phyloP scores from a whole-genome alignment of 1,284 basidiomycete species.

The Microstroma glucosiphilum region DNA sequence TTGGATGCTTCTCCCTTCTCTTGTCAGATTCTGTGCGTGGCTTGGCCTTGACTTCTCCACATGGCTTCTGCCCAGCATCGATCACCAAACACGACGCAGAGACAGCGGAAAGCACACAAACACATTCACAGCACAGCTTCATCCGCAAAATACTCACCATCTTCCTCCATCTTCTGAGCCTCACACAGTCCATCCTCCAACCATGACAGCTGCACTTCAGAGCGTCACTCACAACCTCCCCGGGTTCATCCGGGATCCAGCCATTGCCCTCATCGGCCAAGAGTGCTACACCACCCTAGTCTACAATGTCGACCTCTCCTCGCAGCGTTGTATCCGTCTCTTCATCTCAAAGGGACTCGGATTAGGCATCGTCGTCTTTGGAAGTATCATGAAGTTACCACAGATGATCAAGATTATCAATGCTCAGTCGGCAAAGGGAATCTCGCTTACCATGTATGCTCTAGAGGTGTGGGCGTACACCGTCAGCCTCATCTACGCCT shows the following conservation, averaged over 20 bases:
- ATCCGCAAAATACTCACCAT: too few relatives aligned
- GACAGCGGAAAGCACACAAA: too few relatives aligned
- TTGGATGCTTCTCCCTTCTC: too few relatives aligned
- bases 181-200: not conserved
- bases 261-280: conserved; percentile 18
- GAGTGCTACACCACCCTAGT: conserved; percentile 88
- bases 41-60: too few relatives aligned
- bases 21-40: too few relatives aligned
- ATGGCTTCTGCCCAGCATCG: too few relatives aligned
- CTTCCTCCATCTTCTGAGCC: not conserved
- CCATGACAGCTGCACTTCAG: not conserved
- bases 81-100: too few relatives aligned
- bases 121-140: too few relatives aligned
- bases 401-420: conserved; percentile 62
- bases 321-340: conserved; percentile 80
- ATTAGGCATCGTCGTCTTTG: conserved; percentile 83
- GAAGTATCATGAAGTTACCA: conserved; percentile 90
- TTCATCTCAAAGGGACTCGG: conserved; percentile 86
- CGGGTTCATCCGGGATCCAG: conserved; percentile 2
- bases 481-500: conserved; percentile 74
- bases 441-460: conserved; percentile 58
- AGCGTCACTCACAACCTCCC: not conserved
- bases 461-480: conserved; percentile 75
- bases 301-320: conserved; percentile 77
- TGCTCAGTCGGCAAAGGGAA: conserved; percentile 68